Evolutionary conservation across 176 grass and related monocot genomes (phyloP).

Genomic region (Leersia perrieri): DNA sequence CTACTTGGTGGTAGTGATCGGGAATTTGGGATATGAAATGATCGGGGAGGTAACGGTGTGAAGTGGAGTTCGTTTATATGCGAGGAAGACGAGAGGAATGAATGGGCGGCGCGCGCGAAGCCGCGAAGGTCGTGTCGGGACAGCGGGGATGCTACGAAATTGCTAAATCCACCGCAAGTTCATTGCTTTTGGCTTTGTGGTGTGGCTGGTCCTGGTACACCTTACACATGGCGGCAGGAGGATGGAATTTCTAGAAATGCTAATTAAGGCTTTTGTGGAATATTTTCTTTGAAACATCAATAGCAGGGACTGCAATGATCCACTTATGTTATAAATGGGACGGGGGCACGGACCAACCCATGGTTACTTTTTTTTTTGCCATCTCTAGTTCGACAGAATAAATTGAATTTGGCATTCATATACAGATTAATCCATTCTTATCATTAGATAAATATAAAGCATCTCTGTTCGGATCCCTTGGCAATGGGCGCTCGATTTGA

Average conservation of each 20-base stretch:
- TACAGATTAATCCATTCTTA: too few relatives aligned
- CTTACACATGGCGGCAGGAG: background rate
- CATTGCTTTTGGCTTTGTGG: background rate
- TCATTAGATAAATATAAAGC: too few relatives aligned
- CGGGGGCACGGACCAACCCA: too few relatives aligned
- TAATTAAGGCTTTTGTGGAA: background rate
- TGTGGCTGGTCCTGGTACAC: background rate
- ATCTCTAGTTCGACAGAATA: too few relatives aligned
- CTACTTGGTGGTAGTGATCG: background rate
- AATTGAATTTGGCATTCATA: too few relatives aligned
- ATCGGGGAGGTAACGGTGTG: background rate
- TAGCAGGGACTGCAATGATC: too few relatives aligned
- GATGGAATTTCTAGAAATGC: background rate
- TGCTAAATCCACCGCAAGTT: background rate
- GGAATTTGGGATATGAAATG: background rate
- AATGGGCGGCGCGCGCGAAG: slow-evolving; percentile 24
- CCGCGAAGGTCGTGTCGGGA: background rate
- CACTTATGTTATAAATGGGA: too few relatives aligned
- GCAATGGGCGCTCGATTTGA: too few relatives aligned
- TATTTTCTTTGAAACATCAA: too few relatives aligned
- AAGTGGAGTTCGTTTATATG: slow-evolving; percentile 24
- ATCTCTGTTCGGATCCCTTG: too few relatives aligned
- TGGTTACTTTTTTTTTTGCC: too few relatives aligned
- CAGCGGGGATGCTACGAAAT: background rate
- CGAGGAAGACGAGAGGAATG: slow-evolving; percentile 1